Base-by-base conservation (phyloP, 208 protist species). In the Crithidia brevicula region DNA sequence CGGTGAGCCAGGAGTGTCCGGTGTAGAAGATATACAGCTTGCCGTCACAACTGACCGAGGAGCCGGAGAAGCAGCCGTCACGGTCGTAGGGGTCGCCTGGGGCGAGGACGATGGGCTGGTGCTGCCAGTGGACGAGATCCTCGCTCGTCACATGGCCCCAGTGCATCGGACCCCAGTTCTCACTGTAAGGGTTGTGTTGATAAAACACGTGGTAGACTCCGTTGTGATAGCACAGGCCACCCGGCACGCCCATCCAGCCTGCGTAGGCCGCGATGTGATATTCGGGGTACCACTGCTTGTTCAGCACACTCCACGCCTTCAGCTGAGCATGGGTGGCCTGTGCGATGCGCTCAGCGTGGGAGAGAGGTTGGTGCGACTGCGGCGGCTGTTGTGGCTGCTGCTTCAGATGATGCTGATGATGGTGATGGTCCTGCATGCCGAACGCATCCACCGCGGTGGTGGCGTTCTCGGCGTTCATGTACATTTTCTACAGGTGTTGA, bases 41-140 rank as follows among this genome's bases (percentile, higher is more conserved):
- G 42, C 69, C 62, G n/a, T 83, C 22, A 46, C 72, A 45, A 15
- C 72, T 73, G 22, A 86, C 76, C 4, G 76, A 54, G 9, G 76
- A 74, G 43, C 81, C 81, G 20, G 81, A 86, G 77, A 86, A 86
- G 74, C 81, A 86, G 31, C 81, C 81, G 33, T 86, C 81, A 22
- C 60, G 60, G 72, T 86, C 81, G 49, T 40, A 81, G 11, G 60
- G 15, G 13, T 78, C 72, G 16, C 76, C 76, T 2, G 81, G 81
- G 1, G 72, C 75, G n/a, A 86, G 64, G 18, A 76, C 76, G 20
- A 81, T 40, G 8, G 81, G 71, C 51, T 73, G 63, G 30, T 82
- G 76, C 58, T 69, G 49, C 77, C 81, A 86, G 72, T 83, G 60
- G 0, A 86, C 68, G 15, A 86, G 63, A 23, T 86, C 77, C 9